These are phyloP conservation scores for Phylloporus sp. DNA, from an alignment of 768 basidiomycete genomes.

Conservation along the genomic window DNA sequence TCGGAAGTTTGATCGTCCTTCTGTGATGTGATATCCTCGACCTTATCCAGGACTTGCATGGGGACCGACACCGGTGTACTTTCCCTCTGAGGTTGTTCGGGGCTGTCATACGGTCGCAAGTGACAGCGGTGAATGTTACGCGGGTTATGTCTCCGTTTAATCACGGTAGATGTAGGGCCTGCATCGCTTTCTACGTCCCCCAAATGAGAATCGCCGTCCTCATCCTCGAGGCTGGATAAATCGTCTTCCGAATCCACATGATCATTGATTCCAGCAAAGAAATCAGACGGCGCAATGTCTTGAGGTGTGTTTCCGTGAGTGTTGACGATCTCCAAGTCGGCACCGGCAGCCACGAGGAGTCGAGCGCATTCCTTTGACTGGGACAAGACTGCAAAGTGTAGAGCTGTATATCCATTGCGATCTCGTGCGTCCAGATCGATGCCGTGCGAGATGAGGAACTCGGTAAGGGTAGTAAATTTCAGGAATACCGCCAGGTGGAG, in stretches of 20 bases:
- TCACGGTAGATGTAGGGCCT: slow-evolving; percentile 34
- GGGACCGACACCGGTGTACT: neutral
- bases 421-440: slow-evolving; percentile 84
- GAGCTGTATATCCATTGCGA: slow-evolving; percentile 82
- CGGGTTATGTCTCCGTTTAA: slow-evolving; percentile 28
- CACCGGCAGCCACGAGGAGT: slow-evolving; percentile 72
- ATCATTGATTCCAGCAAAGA: slow-evolving; percentile 38
- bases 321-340: slow-evolving; percentile 73
- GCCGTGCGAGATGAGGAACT: slow-evolving; percentile 65
- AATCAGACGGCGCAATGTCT: slow-evolving; percentile 47
- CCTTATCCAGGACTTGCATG: slow-evolving; percentile 1
- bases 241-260: slow-evolving; percentile 17
- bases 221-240: slow-evolving; percentile 25
- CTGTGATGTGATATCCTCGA: slow-evolving; percentile 21
- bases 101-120: slow-evolving; percentile 12
- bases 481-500: slow-evolving; percentile 84
- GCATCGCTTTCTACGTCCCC: slow-evolving; percentile 69
- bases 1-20: slow-evolving; percentile 19
- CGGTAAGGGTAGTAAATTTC: slow-evolving; percentile 63
- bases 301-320: slow-evolving; percentile 63
- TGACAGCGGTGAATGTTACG: slow-evolving; percentile 33
- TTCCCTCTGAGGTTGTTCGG: slow-evolving; percentile 12
- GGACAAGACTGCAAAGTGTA: slow-evolving; percentile 77
- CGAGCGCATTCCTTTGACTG: slow-evolving; percentile 59
- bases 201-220: slow-evolving; percentile 57